phyloP scores from a whole-genome alignment of 495 filamentous ascomycete genomes.

The Lasiosphaeria hispida region DNA sequence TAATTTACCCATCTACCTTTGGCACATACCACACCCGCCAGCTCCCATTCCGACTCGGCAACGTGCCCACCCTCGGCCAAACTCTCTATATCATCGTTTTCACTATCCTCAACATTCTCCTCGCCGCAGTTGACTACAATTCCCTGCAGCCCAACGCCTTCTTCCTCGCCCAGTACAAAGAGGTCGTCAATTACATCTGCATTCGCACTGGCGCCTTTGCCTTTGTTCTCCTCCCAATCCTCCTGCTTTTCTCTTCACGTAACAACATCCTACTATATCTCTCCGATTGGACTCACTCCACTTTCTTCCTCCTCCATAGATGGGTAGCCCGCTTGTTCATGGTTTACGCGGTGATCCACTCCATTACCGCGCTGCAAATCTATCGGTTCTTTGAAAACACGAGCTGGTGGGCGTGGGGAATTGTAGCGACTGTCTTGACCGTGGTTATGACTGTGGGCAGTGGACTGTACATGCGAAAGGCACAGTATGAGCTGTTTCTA shows the following conservation, averaged over 20 bases:
- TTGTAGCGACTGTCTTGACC: conserved; percentile 32
- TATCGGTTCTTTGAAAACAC: conserved; percentile 18
- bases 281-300: conserved; percentile 45
- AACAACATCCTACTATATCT: conserved; percentile 48
- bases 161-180: conserved; percentile 19
- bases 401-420: conserved; percentile 42
- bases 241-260: conserved; percentile 37
- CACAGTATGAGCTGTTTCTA: conserved; percentile 43
- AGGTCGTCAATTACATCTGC: conserved; percentile 38
- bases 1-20: conserved; percentile 29
- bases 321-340: conserved; percentile 43
- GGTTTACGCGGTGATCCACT: conserved; percentile 38
- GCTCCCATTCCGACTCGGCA: conserved; percentile 29
- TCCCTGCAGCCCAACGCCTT: conserved; percentile 22
- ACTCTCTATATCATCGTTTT: conserved; percentile 36
- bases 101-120: conserved; percentile 39
- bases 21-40: conserved; percentile 28
- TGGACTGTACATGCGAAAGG: conserved; percentile 28
- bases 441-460: conserved; percentile 18
- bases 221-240: conserved; percentile 32
- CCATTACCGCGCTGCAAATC: conserved; percentile 22
- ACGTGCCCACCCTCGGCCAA: conserved; percentile 39
- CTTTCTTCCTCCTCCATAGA: conserved; percentile 44
- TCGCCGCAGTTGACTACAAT: conserved; percentile 34
- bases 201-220: conserved; percentile 40